These are phyloP conservation scores for Pulicaria dysenterica DNA, from an alignment of 129 eudicot species.

Conservation along the genomic window DNA sequence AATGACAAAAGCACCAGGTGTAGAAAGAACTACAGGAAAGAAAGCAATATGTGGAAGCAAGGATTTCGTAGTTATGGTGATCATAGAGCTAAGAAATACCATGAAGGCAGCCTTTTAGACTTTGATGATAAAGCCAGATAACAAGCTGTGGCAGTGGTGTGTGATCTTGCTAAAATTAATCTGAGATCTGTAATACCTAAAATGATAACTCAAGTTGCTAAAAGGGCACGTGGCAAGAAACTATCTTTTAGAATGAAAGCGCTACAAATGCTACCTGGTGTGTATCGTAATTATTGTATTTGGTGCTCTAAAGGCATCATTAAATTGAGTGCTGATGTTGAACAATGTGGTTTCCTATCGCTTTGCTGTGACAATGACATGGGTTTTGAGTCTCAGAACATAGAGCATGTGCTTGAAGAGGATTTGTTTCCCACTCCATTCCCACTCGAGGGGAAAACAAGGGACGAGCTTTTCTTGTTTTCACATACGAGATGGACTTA, in stretches of 20 bases:
- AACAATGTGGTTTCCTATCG: slow-evolving; percentile 79
- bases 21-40: too few species aligned
- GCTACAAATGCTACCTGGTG: slow-evolving; percentile 70
- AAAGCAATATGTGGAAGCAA: too few species aligned
- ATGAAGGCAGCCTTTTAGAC: slow-evolving; percentile 80
- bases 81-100: too few species aligned
- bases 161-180: slow-evolving; percentile 73
- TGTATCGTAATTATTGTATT: slow-evolving; percentile 78
- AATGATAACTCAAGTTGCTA: slow-evolving; percentile 68
- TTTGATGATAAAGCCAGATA: slow-evolving; percentile 87
- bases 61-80: too few species aligned
- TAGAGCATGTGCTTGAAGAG: slow-evolving; percentile 73
- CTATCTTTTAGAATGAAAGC: slow-evolving; percentile 73
- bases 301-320: slow-evolving; percentile 59
- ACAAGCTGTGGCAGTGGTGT: slow-evolving; percentile 71
- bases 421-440: slow-evolving; percentile 76
- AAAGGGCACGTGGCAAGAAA: slow-evolving; percentile 89
- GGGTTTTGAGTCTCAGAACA: slow-evolving; percentile 78
- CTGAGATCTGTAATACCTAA: slow-evolving; percentile 48
- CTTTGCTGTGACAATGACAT: slow-evolving; percentile 80
- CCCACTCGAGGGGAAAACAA: slow-evolving; percentile 66
- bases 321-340: slow-evolving; percentile 52
- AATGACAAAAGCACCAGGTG: too few species aligned
- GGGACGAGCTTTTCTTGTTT: slow-evolving; percentile 78
- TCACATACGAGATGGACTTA: slow-evolving; percentile 48